Base-by-base conservation (phyloP, 2,329 filamentous ascomycete species). In the Colletotrichum viniferum region DNA sequence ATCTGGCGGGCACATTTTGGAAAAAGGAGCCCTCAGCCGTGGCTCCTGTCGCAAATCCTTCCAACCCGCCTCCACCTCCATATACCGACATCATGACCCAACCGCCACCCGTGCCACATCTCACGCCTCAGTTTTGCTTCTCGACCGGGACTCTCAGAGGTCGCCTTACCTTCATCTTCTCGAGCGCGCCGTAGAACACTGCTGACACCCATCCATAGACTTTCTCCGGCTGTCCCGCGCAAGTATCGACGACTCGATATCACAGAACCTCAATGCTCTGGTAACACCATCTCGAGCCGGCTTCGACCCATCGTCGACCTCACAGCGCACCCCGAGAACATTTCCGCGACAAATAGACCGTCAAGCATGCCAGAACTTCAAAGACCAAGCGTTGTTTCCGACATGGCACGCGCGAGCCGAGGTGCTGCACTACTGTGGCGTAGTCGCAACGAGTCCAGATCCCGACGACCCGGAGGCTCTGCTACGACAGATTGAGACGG, bases 211-310 rank as follows among this genome's bases (percentile, higher is more conserved):
- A 62, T 74, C 55, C 28, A 70, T 81, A 98, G 97, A 98, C 83
- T 99, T 99, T 83, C 90, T 99, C 26, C 94, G 96, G 52, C 85
- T 97, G 78, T 98, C 96, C 12, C 92, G 97, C 77, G 89, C 92
- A 68, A 92, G 94, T 63, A 93, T 98, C 81, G 97, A 99, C 85
- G 97, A 99, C 85, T 95, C 94, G 60, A 98, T 99, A 81, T 92
- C 92, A 1, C 96, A 98, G 81, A 96, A 97, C 81, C 91, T 99
- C 76, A 98, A 98, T 87, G 95, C 95, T 2, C 90, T 98, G 48
- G 87, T 95, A 60, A 96, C 94, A 1, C 96, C 96, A 0, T 90
- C 94, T 14, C 87, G 88, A 60, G 85, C 85, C 52, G 92, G 92
- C 18, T 98, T 98, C 85, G 94, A 98, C 82, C 94, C 96, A 2